Conservation (phyloP, 75 land plant species). For the Azolla pinnata region DNA sequence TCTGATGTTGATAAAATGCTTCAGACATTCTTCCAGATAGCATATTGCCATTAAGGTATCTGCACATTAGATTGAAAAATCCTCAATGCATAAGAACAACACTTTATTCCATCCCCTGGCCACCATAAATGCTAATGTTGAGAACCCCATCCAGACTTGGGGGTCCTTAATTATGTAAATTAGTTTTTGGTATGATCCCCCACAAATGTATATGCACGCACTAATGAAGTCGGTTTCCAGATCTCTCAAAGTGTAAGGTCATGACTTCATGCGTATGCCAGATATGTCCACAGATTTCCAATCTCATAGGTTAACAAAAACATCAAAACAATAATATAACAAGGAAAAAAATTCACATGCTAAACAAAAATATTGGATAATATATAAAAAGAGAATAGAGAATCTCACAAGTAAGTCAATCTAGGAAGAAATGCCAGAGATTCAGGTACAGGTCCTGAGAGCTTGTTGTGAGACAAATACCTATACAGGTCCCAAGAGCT, state of each 20-base stretch:
- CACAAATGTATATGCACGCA: not conserved
- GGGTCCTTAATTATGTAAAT: not conserved
- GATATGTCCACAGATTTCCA: too few relatives aligned
- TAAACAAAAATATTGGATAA: not conserved
- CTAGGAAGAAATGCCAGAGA: constrained; percentile 52
- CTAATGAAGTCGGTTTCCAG: not conserved
- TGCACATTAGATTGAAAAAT: too few relatives aligned
- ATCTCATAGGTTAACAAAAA: too few relatives aligned
- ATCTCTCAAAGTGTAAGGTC: not conserved
- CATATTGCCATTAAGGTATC: constrained; percentile 72
- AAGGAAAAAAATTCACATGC: not conserved
- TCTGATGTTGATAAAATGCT: constrained; percentile 69
- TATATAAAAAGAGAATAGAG: not conserved
- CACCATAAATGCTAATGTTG: too few relatives aligned
- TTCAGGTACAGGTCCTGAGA: constrained; percentile 57
- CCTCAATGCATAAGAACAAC: too few relatives aligned
- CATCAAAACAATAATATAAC: too few relatives aligned
- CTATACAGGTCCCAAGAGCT: constrained; percentile 15
- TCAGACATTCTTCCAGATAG: constrained; percentile 63
- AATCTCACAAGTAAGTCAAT: constrained; percentile 56
- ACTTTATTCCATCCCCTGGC: too few relatives aligned
- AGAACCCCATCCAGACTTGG: not conserved
- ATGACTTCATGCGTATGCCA: too few relatives aligned
- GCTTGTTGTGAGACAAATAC: constrained; percentile 73
- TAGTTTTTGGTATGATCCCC: too few relatives aligned